These are phyloP conservation scores for Fusarium palustre DNA, from an alignment of 2,329 filamentous ascomycete species.

Conservation along the genomic window DNA sequence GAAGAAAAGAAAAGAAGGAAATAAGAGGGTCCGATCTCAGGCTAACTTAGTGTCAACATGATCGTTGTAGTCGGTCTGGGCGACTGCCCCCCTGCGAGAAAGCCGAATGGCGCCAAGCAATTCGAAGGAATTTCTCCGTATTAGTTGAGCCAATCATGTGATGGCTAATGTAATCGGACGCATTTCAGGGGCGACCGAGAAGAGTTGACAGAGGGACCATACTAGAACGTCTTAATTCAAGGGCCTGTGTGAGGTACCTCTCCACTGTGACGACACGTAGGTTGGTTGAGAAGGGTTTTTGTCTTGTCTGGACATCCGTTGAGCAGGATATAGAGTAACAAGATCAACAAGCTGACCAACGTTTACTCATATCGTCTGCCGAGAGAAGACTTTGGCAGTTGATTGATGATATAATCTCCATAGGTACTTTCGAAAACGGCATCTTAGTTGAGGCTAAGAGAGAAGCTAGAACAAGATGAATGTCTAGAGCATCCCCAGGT, in stretches of 20 bases:
- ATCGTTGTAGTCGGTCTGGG: conserved; percentile 40
- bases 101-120: conserved; percentile 40
- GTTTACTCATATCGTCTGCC: not conserved
- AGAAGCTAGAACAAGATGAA: conserved; percentile 35
- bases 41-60: conserved; percentile 39
- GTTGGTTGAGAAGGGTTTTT: conserved; percentile 27
- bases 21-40: conserved; percentile 47
- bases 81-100: conserved; percentile 41
- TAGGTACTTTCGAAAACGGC: conserved; percentile 41
- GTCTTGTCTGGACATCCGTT: not conserved
- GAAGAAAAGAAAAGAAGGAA: conserved; percentile 20
- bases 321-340: conserved; percentile 1
- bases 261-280: conserved; percentile 37
- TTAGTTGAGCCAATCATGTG: conserved; percentile 39
- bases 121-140: conserved; percentile 41
- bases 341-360: not conserved
- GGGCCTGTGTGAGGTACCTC: conserved; percentile 21
- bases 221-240: conserved; percentile 38
- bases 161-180: conserved; percentile 47
- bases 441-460: conserved; percentile 31
- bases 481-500: conserved; percentile 15
- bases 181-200: conserved; percentile 43
- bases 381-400: conserved; percentile 19
- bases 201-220: conserved; percentile 42
- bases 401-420: conserved; percentile 7